A percentile compares a stretch with the other conserved stretches of the same genome.
Conservation (phyloP, 805 yeast genomes). For the Pichia manshurica region DNA sequence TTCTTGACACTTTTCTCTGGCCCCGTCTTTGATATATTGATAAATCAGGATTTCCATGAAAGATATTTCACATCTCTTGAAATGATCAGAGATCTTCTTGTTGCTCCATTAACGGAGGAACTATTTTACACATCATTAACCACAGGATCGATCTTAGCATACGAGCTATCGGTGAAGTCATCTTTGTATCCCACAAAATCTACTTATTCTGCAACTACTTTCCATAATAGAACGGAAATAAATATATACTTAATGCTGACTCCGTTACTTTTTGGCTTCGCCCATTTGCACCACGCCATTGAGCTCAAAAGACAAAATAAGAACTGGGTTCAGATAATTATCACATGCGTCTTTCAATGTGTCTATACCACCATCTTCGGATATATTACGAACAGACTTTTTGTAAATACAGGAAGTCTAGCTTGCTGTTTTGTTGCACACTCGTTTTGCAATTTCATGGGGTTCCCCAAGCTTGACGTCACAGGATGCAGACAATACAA, state of each 20-base stretch:
- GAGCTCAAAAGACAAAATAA: constrained; percentile 33
- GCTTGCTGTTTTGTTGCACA: constrained; percentile 59
- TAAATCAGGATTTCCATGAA: neutral
- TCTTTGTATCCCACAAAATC: constrained; percentile 8
- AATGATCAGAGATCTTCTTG: constrained; percentile 45
- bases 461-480: constrained; percentile 45
- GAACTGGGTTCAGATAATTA: constrained; percentile 28
- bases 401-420: constrained; percentile 45
- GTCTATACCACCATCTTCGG: constrained; percentile 70
- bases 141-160: constrained; percentile 14
- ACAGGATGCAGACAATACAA: constrained; percentile 18
- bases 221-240: constrained; percentile 1
- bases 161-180: neutral
- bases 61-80: constrained; percentile 4
- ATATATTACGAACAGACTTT: constrained; percentile 51
- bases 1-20: constrained; percentile 31
- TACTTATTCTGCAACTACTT: constrained; percentile 6
- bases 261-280: constrained; percentile 68
- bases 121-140: constrained; percentile 51
- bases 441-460: constrained; percentile 61
- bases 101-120: constrained; percentile 81
- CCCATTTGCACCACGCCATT: constrained; percentile 72
- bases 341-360: constrained; percentile 46
- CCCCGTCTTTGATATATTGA: constrained; percentile 29
- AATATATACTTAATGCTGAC: constrained; percentile 29